Base-by-base conservation (phyloP, 805 yeast genomes). In the Saturnispora galanensis region DNA sequence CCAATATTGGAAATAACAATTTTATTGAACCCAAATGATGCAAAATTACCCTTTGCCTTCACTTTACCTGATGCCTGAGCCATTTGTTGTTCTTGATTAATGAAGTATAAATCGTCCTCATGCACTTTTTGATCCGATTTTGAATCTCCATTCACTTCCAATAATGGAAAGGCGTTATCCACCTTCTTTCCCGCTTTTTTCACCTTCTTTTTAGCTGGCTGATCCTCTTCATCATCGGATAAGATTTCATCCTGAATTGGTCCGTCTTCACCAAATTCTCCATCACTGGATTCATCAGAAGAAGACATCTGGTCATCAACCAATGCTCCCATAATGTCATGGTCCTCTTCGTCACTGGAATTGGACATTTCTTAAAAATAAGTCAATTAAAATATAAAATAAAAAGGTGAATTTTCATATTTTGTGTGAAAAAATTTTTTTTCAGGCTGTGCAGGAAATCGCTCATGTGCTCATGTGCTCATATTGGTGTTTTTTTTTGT, bases 1-100 rank as follows among this genome's bases (percentile, higher is more conserved):
- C 76, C 59, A 45, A 93, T 81, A 55, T 87, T 90, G 17, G 70
- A 64, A 47, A 88, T 58, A 5, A 89, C 62, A 43, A 74, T 68
- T 57, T 81, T 82, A 12, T 95, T 82, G 40, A 93, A 71, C 1
- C 97, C 97, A 66, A 90, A 84, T 38, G 95, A 81, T 3, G 87
- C 86, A 68, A 90, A 90, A 21, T 94, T 76, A 33, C 96, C 95
- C 35, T 52, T 52, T 42, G 74, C 73, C 59, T 84, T 80, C 38
- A 78, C 79, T 56, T 77, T 80, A 38, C 45, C 49, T 42, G 51
- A 38, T 18, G 49, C 47, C 26, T 37, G 44, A 10, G 51, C 51
- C 16, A 42, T 43, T 69, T 73, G 43, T 37, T 49, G 46, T 28
- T 53, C 53, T 35, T 48, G 45, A 16, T 41, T 38, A 10, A 52